Evolutionary conservation across 257 asterid genomes (phyloP), one percentile per base, ranked within the genome.

Genomic region (Paraleonurus japonicus): DNA sequence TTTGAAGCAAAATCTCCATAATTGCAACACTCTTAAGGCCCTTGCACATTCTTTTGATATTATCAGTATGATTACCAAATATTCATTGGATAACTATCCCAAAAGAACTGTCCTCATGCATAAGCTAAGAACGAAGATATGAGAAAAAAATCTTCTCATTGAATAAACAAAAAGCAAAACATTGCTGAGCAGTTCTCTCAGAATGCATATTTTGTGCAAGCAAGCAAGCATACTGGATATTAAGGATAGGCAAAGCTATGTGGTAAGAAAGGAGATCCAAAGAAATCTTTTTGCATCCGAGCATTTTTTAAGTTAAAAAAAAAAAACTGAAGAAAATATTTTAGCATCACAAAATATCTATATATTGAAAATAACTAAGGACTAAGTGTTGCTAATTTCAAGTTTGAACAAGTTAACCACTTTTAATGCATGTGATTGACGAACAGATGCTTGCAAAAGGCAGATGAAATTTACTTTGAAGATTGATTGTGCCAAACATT

Each of bases 161-260:
- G 65, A 43, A 23, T 53, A 69, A 32, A 62, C 37, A 62, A 61
- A 65, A 32, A 16, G 26, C 53, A 66, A n/a, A 70, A 24, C 32
- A 62, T 70, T 24, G 60, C 30, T 43, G 65, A 12, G n/a, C 24
- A 65, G 59, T 32, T 69, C 39, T 27, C 48, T 15, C 48, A 55
- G 54, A 65, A 68, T n/a, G 41, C 30, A 15, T 7, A 23, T 41
- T 13, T 74, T 1, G 24, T 10, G 32, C 9, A 27, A 5, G 41
- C 28, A 4, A 39, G 43, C 19, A 60, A n/a, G 58, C 11, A 50
- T 23, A 43, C 45, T 30, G 32, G 55, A 58, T 41, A 10, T 37
- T 37, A 33, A 33, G 50, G 50, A 45, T 45, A 15, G 19, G 1
- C 53, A 13, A 45, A 5, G 54, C 22, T 47, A 47, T 15, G 54